A percentile compares a stretch with the other conserved stretches of the same genome.
phyloP scores from a whole-genome alignment of 257 asterid genomes.

The Scutellaria barbata region DNA sequence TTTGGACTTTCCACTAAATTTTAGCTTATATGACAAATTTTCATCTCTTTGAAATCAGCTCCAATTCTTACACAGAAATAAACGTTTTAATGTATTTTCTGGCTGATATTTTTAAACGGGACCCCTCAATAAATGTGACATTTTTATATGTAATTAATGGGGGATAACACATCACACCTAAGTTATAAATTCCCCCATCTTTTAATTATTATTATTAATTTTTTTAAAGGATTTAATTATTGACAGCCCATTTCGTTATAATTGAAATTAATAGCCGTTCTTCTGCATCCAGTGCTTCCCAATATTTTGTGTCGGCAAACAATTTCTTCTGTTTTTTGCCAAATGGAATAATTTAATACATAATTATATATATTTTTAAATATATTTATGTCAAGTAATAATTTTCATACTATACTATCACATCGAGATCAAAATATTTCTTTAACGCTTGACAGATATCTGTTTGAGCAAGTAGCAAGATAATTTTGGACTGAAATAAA shows the following conservation, averaged over 20 bases:
- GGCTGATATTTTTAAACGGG: conserved; percentile 10
- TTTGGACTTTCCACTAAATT: not conserved
- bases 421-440: too few relatives aligned
- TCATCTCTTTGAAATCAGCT: conserved; percentile 10
- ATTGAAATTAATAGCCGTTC: not conserved
- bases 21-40: not conserved
- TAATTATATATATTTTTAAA: not conserved
- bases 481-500: too few relatives aligned
- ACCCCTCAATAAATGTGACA: conserved; percentile 32
- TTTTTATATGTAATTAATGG: not conserved
- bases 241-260: conserved; percentile 19
- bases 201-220: not conserved
- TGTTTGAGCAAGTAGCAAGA: too few relatives aligned
- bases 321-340: not conserved
- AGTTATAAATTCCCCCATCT: not conserved
- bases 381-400: too few relatives aligned
- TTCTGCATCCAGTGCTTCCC: not conserved
- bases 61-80: not conserved
- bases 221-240: not conserved
- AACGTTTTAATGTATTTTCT: not conserved
- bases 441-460: too few relatives aligned
- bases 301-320: conserved; percentile 32
- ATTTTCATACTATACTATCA: too few relatives aligned
- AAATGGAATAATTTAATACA: not conserved
- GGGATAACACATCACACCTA: conserved; percentile 27